Conservation (phyloP, 495 filamentous ascomycete species). For the Tuber indicum region DNA sequence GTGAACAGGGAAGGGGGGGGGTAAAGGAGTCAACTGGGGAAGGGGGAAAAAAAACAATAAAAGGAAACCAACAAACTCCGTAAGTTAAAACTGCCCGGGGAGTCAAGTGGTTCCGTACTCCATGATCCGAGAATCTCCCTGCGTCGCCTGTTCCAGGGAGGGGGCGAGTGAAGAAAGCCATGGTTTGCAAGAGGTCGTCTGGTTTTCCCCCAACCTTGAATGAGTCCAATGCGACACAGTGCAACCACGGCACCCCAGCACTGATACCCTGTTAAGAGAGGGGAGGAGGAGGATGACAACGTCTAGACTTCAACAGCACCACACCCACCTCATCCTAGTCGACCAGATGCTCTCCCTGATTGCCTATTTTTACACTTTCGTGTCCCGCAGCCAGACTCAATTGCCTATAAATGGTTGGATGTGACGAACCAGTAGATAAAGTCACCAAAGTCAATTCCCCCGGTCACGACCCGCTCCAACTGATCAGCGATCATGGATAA, state of each 20-base stretch:
- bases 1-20: background rate
- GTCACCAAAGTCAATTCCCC: constrained; percentile 5
- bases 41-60: background rate
- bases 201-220: background rate
- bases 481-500: constrained; percentile 1
- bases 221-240: background rate
- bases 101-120: background rate
- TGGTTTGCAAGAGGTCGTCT: background rate
- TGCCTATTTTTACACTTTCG: background rate
- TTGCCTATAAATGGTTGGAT: background rate
- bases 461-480: background rate
- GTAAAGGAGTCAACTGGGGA: background rate
- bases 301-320: background rate
- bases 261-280: background rate
- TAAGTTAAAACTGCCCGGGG: background rate
- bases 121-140: background rate
- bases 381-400: background rate
- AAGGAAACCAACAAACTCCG: background rate
- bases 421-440: background rate
- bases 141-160: background rate
- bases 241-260: background rate
- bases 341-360: background rate
- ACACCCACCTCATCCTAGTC: background rate
- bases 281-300: background rate
- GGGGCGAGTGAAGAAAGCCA: background rate